Conservation (phyloP, 2,329 filamentous ascomycete genomes). For the Talaromyces funiculosus region DNA sequence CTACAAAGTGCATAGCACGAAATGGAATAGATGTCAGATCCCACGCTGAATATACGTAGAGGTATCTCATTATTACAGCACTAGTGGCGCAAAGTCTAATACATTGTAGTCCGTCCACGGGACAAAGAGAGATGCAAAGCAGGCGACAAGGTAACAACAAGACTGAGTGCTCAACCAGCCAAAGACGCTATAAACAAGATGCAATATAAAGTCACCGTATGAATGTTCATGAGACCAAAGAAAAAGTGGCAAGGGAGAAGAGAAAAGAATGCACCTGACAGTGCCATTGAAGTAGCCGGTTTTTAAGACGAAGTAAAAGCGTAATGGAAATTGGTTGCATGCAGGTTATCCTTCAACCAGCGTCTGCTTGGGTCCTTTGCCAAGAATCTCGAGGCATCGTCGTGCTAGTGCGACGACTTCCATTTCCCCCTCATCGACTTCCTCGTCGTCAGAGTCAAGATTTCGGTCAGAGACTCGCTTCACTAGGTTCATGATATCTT, state of each 20-base stretch:
- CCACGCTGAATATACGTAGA: background rate
- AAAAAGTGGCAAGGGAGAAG: background rate
- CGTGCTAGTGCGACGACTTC: constrained; percentile 90
- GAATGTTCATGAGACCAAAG: constrained; percentile 5
- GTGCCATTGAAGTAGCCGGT: background rate
- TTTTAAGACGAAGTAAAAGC: background rate
- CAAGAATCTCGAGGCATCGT: constrained; percentile 79
- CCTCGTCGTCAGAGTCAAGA: constrained; percentile 79
- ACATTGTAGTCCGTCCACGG: constrained; percentile 8
- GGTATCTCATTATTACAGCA: constrained; percentile 14
- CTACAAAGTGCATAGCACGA: background rate
- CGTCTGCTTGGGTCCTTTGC: constrained; percentile 66
- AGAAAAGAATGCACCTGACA: background rate
- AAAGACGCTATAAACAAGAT: constrained; percentile 15
- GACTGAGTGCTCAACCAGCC: constrained; percentile 8
- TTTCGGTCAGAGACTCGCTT: constrained; percentile 84
- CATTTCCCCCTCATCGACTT: constrained; percentile 82
- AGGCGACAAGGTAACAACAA: background rate
- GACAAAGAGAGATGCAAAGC: constrained; percentile 4
- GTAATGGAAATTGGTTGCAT: background rate
- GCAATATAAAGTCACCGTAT: constrained; percentile 6
- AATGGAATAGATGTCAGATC: no score
- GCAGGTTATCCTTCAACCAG: constrained; percentile 67
- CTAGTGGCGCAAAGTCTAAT: constrained; percentile 12
- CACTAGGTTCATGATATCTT: constrained; percentile 88